phyloP scores from a whole-genome alignment of 129 eudicot genomes.

The Escallonia herrerae region DNA sequence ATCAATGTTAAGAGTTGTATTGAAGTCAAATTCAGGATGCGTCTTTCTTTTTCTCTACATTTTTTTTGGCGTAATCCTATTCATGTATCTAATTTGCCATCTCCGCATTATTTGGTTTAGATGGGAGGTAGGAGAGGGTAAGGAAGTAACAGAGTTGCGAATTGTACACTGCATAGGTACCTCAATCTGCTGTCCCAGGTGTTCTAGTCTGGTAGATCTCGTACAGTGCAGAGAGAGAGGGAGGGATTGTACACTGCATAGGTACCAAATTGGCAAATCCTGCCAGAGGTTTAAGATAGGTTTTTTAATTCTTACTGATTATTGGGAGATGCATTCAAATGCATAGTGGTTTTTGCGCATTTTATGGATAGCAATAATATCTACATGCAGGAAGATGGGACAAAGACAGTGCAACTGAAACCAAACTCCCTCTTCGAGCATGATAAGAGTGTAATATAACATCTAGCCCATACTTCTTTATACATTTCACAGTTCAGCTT shows the following conservation, averaged over 20 bases:
- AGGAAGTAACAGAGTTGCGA: too few species aligned
- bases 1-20: neutral
- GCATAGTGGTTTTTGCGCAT: neutral
- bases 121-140: too few species aligned
- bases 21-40: neutral
- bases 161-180: too few species aligned
- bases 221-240: too few species aligned
- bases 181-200: too few species aligned
- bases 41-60: neutral
- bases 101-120: too few species aligned
- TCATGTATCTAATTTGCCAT: too few species aligned
- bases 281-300: too few species aligned
- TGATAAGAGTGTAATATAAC: conserved; percentile 73
- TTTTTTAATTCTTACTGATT: neutral
- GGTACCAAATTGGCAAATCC: too few species aligned
- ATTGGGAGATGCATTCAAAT: neutral
- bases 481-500: neutral
- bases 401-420: conserved; percentile 57
- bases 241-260: too few species aligned
- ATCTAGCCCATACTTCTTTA: conserved; percentile 14
- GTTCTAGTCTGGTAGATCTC: too few species aligned
- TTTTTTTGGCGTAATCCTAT: too few species aligned
- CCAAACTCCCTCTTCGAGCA: conserved; percentile 62
- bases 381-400: conserved; percentile 73
- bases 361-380: neutral